Conservation (phyloP, 805 yeast genomes). For the Candida germanica region DNA sequence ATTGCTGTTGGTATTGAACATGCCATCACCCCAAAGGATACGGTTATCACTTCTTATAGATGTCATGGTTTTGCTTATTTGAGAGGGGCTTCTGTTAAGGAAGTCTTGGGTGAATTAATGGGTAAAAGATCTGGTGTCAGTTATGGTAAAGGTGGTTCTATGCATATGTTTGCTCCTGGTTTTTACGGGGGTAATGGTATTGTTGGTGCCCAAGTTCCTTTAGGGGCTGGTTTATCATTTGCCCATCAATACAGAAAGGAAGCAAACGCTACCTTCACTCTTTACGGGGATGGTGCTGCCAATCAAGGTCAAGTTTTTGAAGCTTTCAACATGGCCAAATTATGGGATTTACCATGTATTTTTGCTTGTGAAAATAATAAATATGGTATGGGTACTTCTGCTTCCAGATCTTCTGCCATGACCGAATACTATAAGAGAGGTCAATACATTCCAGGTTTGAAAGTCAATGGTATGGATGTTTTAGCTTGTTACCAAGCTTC, state of each 20-base stretch:
- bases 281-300: conserved; percentile 99
- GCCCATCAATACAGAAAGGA: conserved; percentile 93
- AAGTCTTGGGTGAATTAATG: conserved; percentile 92
- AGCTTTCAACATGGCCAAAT: conserved; percentile 97
- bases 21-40: conserved; percentile 81
- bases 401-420: conserved; percentile 93
- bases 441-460: conserved; percentile 98
- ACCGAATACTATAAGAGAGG: conserved; percentile 98
- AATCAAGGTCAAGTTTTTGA: conserved; percentile 99
- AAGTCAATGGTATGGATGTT: conserved; percentile 98
- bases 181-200: conserved; percentile 99
- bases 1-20: conserved; percentile 97
- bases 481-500: conserved; percentile 94
- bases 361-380: conserved; percentile 98
- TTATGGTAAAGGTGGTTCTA: conserved; percentile 98
- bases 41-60: conserved; percentile 94
- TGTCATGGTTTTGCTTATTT: conserved; percentile 98
- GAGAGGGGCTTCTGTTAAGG: conserved; percentile 92
- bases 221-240: conserved; percentile 97
- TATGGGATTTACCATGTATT: conserved; percentile 93
- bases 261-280: conserved; percentile 72
- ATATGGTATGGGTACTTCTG: conserved; percentile 99
- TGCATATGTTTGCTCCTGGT: conserved; percentile 96
- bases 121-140: conserved; percentile 95
- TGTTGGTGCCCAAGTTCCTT: conserved; percentile 98